Evolutionary conservation across 148 eudicot genomes (phyloP).

Genomic region (Vaccinium darrowii): DNA sequence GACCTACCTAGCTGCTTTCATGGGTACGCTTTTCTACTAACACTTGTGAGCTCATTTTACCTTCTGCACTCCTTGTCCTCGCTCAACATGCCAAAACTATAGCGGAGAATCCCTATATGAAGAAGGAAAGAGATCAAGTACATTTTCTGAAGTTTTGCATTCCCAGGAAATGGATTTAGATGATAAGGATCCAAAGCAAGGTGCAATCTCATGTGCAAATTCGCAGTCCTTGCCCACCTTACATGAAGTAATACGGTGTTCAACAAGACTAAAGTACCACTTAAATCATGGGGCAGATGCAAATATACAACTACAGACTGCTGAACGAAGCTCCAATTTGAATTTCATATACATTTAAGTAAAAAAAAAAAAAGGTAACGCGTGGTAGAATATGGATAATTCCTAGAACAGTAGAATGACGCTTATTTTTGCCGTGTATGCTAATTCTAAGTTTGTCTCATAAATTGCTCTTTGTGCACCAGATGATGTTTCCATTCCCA

Average conservation of each 20-base stretch:
- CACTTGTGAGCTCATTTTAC: no score
- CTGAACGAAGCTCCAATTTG: not conserved
- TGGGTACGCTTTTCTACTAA: no score
- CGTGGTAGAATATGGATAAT: not conserved
- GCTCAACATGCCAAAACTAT: not conserved
- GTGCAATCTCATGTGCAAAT: not conserved
- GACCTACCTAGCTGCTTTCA: no score
- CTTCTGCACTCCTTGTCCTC: no score
- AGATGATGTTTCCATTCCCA: conserved; percentile 54
- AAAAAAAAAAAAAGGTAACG: not conserved
- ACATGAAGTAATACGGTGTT: not conserved
- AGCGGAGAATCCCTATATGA: not conserved
- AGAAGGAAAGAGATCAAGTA: not conserved
- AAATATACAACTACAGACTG: not conserved
- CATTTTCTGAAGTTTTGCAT: not conserved
- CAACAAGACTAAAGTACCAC: not conserved
- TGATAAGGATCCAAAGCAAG: not conserved
- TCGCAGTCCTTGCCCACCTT: not conserved
- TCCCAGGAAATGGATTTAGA: not conserved
- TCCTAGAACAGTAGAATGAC: not conserved
- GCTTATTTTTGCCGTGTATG: not conserved
- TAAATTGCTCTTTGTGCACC: not conserved
- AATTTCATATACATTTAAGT: not conserved
- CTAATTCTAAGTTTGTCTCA: not conserved
- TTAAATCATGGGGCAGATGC: not conserved